Percentiles rank a stretch among this genome's conserved stretches.
Conservation (phyloP, 139 green algal genomes). For the Tetraselmis striata region DNA sequence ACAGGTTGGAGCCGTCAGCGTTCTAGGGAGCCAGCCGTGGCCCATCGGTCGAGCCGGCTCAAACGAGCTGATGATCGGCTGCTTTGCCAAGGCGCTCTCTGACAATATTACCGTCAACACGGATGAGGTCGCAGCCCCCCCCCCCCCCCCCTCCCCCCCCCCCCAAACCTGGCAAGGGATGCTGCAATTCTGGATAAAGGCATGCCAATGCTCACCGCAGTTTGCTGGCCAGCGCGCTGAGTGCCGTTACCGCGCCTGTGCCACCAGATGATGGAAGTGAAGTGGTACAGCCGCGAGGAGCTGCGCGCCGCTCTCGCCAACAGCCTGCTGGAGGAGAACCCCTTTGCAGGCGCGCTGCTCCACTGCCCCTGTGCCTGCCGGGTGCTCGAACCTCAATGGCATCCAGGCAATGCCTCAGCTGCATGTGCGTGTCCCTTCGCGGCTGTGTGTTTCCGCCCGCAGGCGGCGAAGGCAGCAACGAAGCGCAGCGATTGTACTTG, state of each 20-base stretch:
- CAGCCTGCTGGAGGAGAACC: not conserved
- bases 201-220: too few relatives aligned
- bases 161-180: too few relatives aligned
- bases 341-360: not conserved
- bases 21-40: constrained; percentile 6
- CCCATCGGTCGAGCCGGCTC: constrained; percentile 1
- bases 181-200: too few relatives aligned
- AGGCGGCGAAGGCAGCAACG: not conserved
- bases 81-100: constrained; percentile 5
- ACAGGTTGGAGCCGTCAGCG: not conserved
- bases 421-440: too few relatives aligned
- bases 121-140: not conserved
- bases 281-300: not conserved
- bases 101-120: not conserved
- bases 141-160: too few relatives aligned
- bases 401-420: too few relatives aligned
- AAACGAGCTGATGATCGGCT: constrained; percentile 10
- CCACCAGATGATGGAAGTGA: constrained; percentile 3
- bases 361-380: too few relatives aligned
- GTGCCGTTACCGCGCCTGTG: too few relatives aligned
- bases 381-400: too few relatives aligned
- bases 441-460: too few relatives aligned
- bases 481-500: not conserved
- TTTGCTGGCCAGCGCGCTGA: too few relatives aligned
- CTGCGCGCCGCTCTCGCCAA: not conserved